Evolutionary conservation across 768 basidiomycete genomes (phyloP).

Genomic region (Suillus occidentalis): DNA sequence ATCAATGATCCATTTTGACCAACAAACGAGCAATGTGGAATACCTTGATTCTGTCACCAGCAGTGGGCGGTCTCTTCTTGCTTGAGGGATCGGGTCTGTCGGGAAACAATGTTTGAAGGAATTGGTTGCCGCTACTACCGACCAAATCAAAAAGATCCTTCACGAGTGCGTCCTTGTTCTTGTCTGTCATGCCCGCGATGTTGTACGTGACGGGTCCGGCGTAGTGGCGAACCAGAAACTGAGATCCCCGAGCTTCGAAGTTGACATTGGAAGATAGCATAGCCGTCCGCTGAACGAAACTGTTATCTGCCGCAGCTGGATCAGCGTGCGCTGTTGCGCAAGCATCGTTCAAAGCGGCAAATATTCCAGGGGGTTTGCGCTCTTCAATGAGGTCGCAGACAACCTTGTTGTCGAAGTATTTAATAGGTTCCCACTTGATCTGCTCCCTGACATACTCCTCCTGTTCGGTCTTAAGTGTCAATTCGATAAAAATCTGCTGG

Average conservation of each 20-base stretch:
- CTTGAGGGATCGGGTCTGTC: slow-evolving; percentile 94
- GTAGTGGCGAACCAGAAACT: slow-evolving; percentile 95
- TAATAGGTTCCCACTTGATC: slow-evolving; percentile 99
- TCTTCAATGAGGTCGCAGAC: slow-evolving; percentile 99
- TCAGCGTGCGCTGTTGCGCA: slow-evolving; percentile 98
- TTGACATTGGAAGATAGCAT: slow-evolving; percentile 83
- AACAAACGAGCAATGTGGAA: slow-evolving; percentile 9
- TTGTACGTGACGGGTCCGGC: slow-evolving; percentile 99
- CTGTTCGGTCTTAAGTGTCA: slow-evolving; percentile 98
- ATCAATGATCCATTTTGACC: not conserved
- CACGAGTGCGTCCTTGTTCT: slow-evolving; percentile 97
- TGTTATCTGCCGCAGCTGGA: slow-evolving; percentile 92
- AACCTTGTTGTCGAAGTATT: slow-evolving; percentile 98
- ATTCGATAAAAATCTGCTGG: slow-evolving; percentile 98
- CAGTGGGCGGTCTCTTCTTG: slow-evolving; percentile 97
- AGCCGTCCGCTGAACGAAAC: slow-evolving; percentile 90
- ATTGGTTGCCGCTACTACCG: slow-evolving; percentile 74
- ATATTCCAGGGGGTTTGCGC: slow-evolving; percentile 92
- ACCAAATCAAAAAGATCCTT: slow-evolving; percentile 94
- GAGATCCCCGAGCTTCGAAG: slow-evolving; percentile 91
- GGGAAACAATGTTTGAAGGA: slow-evolving; percentile 87
- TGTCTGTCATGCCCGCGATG: slow-evolving; percentile 97
- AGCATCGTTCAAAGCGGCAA: slow-evolving; percentile 98
- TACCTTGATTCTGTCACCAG: slow-evolving; percentile 97
- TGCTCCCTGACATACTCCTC: slow-evolving; percentile 98